phyloP scores from a whole-genome alignment of 805 yeast genomes.

The Ogataea pignaliae region DNA sequence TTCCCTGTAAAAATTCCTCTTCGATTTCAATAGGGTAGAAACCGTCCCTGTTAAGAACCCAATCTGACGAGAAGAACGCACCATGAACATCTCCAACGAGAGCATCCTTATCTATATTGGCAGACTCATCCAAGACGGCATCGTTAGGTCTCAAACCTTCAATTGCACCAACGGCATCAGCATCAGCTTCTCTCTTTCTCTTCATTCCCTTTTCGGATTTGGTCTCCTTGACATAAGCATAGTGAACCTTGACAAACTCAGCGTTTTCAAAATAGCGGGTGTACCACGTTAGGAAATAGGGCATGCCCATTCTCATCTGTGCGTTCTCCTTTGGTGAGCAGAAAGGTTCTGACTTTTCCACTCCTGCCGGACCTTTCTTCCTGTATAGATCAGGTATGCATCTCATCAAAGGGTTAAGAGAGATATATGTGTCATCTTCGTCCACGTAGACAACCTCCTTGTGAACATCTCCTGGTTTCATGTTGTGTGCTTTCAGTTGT shows the following conservation, averaged over 20 bases:
- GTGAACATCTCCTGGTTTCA: conserved; percentile 55
- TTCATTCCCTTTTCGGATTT: conserved; percentile 52
- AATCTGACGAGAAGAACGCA: conserved; percentile 62
- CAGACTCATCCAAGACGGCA: conserved; percentile 15
- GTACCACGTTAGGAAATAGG: conserved; percentile 81
- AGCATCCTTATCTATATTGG: conserved; percentile 2
- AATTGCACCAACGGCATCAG: background rate
- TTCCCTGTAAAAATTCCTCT: conserved; percentile 60
- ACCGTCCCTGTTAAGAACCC: conserved; percentile 63
- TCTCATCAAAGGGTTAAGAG: conserved; percentile 73
- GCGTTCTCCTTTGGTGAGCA: conserved; percentile 72
- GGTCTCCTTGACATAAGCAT: conserved; percentile 58
- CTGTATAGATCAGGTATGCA: conserved; percentile 78
- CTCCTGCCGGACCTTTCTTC: conserved; percentile 58
- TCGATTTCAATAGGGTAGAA: conserved; percentile 55
- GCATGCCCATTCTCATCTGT: conserved; percentile 51
- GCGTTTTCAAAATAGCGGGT: conserved; percentile 60
- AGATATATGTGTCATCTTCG: conserved; percentile 71
- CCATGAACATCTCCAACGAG: conserved; percentile 30
- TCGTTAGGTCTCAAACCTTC: conserved; percentile 18
- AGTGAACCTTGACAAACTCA: conserved; percentile 60
- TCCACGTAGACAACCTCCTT: conserved; percentile 52
- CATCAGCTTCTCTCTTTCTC: conserved; percentile 29
- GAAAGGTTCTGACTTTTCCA: conserved; percentile 65
- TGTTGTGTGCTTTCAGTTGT: conserved; percentile 66